Percentiles rank a stretch among this genome's conserved stretches.
These are phyloP conservation scores for Logfia minima DNA, from an alignment of 129 eudicot species.

Conservation along the genomic window DNA sequence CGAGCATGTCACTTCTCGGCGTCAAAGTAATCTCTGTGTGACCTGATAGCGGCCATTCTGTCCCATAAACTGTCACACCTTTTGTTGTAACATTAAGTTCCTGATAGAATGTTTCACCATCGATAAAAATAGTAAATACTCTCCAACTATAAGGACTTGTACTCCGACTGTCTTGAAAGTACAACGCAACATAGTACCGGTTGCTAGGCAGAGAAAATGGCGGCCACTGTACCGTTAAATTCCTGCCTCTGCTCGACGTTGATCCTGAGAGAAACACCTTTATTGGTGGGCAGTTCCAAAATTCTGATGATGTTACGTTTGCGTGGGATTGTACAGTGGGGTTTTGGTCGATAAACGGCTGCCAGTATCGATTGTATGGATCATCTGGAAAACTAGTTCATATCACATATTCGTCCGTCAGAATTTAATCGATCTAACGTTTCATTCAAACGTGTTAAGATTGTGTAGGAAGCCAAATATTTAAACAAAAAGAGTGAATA, in stretches of 20 bases:
- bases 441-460: neutral
- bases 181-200: conserved; percentile 69
- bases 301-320: conserved; percentile 51
- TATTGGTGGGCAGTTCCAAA: conserved; percentile 86
- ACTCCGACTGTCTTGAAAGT: conserved; percentile 75
- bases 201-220: conserved; percentile 55
- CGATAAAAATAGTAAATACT: conserved; percentile 56
- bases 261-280: conserved; percentile 57
- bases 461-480: neutral
- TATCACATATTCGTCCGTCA: conserved; percentile 11
- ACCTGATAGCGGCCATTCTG: conserved; percentile 76
- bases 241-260: conserved; percentile 72
- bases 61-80: conserved; percentile 63
- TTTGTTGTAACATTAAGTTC: conserved; percentile 55
- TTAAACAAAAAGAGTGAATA: neutral
- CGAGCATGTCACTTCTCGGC: conserved; percentile 50
- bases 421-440: neutral
- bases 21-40: conserved; percentile 46
- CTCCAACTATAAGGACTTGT: conserved; percentile 81
- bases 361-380: conserved; percentile 70
- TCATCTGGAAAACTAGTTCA: conserved; percentile 88
- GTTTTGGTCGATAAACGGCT: conserved; percentile 52
- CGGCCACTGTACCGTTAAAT: conserved; percentile 66
- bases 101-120: conserved; percentile 49
- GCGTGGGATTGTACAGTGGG: conserved; percentile 49